Base-by-base conservation (phyloP, 441 rosid genomes). In the Adansonia grandidieri region DNA sequence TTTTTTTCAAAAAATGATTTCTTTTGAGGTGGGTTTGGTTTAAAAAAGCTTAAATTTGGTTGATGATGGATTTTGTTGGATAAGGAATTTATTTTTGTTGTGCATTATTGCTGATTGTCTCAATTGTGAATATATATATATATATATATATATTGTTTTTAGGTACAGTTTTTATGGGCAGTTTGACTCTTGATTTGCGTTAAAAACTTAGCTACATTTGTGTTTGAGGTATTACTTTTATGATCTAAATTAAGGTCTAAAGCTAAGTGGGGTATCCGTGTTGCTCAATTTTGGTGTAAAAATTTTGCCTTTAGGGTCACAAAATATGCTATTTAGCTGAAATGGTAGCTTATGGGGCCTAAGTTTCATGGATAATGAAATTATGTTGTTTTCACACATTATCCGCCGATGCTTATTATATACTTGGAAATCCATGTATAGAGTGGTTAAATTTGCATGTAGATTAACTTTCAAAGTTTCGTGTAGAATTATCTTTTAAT, bases 21-120 rank as follows among this genome's bases (percentile, higher is more conserved):
- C 69, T 62, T 0, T n/a, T 1, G 37, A 51, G 22, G 76, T 70
- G 68, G 69, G 24, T 80, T 68, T 32, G 32, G 47, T 65, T 56
- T 20, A 40, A 54, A 62, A 72, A 69, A n/a, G 58, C 47, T 71
- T 68, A 17, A 67, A 71, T 76, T 79, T 69, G 8, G 47, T 54
- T 71, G 48, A n/a, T 54, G 50, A 71, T 32, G 63, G 5, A 72
- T 72, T 72, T 72, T 72, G 40, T 72, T 54, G 15, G 28, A 37
- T 11, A 54, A 53, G 28, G 9, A 37, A 53, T 32, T 32, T 67
- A 54, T 76, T 45, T 37, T 6, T 19, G 47, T 28, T 54, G 8
- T 78, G 7, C 68, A 51, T 20, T 17, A 47, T 19, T 53, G 50
- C 2, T 76, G n/a, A 61, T 22, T 72, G 13, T 47, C 42, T 53